Conservation (phyloP, 345 rosid genomes). For the Sonneratia caseolaris region DNA sequence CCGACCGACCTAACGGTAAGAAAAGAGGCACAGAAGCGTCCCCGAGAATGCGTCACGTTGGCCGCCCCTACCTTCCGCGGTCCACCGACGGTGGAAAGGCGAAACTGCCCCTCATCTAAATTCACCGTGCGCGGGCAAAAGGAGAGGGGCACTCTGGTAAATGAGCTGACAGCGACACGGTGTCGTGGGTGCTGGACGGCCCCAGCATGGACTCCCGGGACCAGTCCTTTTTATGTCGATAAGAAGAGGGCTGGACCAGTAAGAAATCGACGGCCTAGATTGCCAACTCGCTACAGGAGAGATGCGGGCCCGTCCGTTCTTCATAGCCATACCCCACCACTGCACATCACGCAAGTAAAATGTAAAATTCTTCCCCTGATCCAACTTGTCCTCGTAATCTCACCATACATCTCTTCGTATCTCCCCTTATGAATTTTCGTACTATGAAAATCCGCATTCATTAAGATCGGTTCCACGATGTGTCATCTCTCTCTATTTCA, state of each 20-base stretch:
- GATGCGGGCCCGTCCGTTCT: conserved; percentile 18
- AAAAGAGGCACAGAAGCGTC: neutral
- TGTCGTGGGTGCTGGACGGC: conserved; percentile 31
- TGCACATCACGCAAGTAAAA: conserved; percentile 10
- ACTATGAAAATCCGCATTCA: too few relatives aligned
- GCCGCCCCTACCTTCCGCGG: neutral
- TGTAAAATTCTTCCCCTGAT: conserved; percentile 6
- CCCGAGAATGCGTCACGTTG: conserved; percentile 11
- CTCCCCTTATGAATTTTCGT: too few relatives aligned
- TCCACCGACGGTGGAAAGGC: conserved; percentile 4
- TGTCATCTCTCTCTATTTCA: too few relatives aligned
- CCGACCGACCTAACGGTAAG: neutral
- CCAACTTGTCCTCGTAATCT: neutral
- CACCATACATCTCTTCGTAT: too few relatives aligned
- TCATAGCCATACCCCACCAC: neutral
- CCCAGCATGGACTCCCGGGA: conserved; percentile 29
- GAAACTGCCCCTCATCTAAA: conserved; percentile 11
- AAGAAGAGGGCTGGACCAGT: conserved; percentile 18
- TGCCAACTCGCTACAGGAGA: neutral
- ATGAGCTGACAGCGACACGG: conserved; percentile 17
- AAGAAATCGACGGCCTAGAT: conserved; percentile 16
- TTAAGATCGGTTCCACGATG: too few relatives aligned
- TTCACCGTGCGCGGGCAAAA: neutral
- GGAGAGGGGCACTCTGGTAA: conserved; percentile 26
- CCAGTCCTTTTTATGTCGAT: conserved; percentile 34